A percentile compares a stretch with the other conserved stretches of the same genome.
Conservation (phyloP, 306 rosid genomes). For the Crataegus laevigata region DNA sequence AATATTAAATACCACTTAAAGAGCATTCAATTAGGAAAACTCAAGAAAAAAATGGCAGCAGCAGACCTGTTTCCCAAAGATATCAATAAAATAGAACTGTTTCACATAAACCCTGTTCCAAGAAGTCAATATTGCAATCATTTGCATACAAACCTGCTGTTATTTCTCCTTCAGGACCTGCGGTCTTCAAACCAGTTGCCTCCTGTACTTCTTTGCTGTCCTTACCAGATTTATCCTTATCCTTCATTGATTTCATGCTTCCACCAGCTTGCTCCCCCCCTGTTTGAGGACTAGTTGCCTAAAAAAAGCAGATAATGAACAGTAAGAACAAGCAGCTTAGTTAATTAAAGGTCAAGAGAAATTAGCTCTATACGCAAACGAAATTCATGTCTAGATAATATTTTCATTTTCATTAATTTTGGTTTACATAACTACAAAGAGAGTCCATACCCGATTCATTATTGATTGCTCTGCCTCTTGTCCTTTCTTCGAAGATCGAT, state of each 20-base stretch:
- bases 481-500: slow-evolving; percentile 65
- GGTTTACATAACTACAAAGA: background rate
- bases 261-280: slow-evolving; percentile 69
- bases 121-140: background rate
- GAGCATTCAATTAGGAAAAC: background rate
- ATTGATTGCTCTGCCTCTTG: slow-evolving; percentile 71
- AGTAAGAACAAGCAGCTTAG: slow-evolving; percentile 9
- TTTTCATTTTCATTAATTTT: background rate
- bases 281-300: slow-evolving; percentile 90
- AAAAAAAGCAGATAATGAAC: slow-evolving; percentile 5
- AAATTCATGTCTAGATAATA: background rate
- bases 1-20: background rate
- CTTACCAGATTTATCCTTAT: slow-evolving; percentile 82
- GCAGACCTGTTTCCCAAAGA: background rate
- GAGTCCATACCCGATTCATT: slow-evolving; percentile 63
- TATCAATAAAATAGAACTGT: background rate
- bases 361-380: background rate
- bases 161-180: slow-evolving; percentile 97
- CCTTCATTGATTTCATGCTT: slow-evolving; percentile 80
- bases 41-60: background rate
- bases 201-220: slow-evolving; percentile 76
- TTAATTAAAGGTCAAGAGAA: background rate
- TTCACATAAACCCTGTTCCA: background rate
- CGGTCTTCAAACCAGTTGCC: slow-evolving; percentile 80
- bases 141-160: slow-evolving; percentile 69